phyloP scores from a whole-genome alignment of 1,284 basidiomycete species.

The Cryptococcus maquisensis region DNA sequence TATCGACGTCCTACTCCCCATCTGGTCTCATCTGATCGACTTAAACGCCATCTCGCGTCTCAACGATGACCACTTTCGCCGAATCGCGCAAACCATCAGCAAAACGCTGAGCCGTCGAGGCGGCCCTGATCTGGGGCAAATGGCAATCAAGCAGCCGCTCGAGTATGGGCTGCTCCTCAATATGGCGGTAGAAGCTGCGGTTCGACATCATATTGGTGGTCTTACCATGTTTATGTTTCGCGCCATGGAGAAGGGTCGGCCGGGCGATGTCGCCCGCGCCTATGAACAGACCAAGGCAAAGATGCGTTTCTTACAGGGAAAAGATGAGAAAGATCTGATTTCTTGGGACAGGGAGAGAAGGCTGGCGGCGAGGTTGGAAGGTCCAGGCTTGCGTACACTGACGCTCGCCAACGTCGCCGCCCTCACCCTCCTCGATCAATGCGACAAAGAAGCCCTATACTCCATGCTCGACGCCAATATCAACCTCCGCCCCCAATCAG shows the following conservation, averaged over 20 bases:
- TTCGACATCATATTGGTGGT: slow-evolving; percentile 17
- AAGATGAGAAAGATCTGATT: slow-evolving; percentile 9
- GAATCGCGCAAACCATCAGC: slow-evolving; percentile 12
- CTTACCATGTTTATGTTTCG: slow-evolving; percentile 19
- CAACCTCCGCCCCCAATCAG: slow-evolving; percentile 6
- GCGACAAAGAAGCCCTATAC: slow-evolving; percentile 13
- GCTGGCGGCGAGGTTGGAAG: slow-evolving; percentile 18
- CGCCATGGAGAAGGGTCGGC: slow-evolving; percentile 16
- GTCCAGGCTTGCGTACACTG: slow-evolving; percentile 17
- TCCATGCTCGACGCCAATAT: slow-evolving; percentile 13
- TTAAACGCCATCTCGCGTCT: slow-evolving; percentile 1
- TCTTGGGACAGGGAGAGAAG: slow-evolving; percentile 17
- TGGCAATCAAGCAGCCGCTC: slow-evolving; percentile 5
- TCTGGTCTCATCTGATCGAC: slow-evolving; percentile 15
- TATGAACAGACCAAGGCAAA: slow-evolving; percentile 16
- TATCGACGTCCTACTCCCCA: slow-evolving; percentile 1
- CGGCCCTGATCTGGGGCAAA: slow-evolving; percentile 1
- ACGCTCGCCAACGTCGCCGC: slow-evolving; percentile 21
- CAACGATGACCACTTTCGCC: slow-evolving; percentile 1
- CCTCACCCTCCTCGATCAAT: slow-evolving; percentile 21
- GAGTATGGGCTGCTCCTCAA: slow-evolving; percentile 14
- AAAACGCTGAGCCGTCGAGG: neutral
- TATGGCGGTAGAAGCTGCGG: slow-evolving; percentile 25
- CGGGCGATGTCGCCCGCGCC: slow-evolving; percentile 8
- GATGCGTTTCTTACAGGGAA: slow-evolving; percentile 17